phyloP scores from a whole-genome alignment of 805 yeast species.

The Teunomyces lycoperdinae region DNA sequence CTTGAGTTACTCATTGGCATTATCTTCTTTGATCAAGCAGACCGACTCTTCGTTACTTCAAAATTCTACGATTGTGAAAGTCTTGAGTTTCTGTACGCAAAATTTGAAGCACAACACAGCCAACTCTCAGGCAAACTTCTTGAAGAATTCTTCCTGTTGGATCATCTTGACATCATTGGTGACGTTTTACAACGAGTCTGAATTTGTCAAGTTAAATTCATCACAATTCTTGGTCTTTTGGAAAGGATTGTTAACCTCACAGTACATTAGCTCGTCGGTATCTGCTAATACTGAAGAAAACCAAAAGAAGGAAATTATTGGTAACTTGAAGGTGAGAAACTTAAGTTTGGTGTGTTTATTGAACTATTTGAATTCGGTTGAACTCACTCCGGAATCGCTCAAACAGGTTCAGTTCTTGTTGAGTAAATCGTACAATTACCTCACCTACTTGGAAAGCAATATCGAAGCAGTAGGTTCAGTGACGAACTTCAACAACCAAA shows the following conservation, averaged over 20 bases:
- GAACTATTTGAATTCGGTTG: conserved; percentile 37
- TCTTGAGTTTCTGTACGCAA: conserved; percentile 46
- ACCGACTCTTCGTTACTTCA: conserved; percentile 34
- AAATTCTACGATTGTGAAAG: conserved; percentile 38
- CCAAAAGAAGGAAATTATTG: conserved; percentile 27
- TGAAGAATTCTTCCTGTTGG: conserved; percentile 39
- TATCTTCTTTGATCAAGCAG: conserved; percentile 35
- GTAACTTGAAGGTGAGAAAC: conserved; percentile 36
- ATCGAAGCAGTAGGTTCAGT: conserved; percentile 29
- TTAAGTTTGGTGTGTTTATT: conserved; percentile 38
- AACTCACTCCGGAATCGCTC: conserved; percentile 37
- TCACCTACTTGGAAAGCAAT: conserved; percentile 38
- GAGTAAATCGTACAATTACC: conserved; percentile 39
- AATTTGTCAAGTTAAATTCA: conserved; percentile 41
- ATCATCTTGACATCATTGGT: conserved; percentile 38
- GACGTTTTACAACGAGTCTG: conserved; percentile 39
- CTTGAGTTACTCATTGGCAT: conserved; percentile 32
- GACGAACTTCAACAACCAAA: conserved; percentile 27
- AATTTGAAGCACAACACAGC: conserved; percentile 36
- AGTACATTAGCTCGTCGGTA: conserved; percentile 26
- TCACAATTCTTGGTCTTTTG: conserved; percentile 44
- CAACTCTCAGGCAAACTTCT: conserved; percentile 16
- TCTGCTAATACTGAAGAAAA: conserved; percentile 13
- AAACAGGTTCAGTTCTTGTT: conserved; percentile 41
- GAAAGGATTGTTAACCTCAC: conserved; percentile 44